phyloP scores from a whole-genome alignment of 495 filamentous ascomycete genomes.

The Aspergillus coremiiformis region DNA sequence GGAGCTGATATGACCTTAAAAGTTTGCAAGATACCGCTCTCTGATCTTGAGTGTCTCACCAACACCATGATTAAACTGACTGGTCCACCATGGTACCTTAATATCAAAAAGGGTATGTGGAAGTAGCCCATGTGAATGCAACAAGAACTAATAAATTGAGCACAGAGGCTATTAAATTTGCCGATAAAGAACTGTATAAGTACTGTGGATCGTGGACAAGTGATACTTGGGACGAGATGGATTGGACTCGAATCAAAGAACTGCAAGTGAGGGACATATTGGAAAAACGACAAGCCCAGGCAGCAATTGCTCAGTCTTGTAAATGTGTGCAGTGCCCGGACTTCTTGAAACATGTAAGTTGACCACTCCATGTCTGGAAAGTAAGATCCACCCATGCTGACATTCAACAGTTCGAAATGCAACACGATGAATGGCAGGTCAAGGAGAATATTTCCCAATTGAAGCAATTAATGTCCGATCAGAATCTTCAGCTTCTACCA shows the following conservation, averaged over 20 bases:
- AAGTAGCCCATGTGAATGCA: not conserved
- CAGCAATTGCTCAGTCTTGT: constrained; percentile 47
- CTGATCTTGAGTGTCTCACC: constrained; percentile 76
- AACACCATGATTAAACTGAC: constrained; percentile 57
- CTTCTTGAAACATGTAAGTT: constrained; percentile 78
- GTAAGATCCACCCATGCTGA: not conserved
- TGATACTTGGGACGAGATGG: constrained; percentile 76
- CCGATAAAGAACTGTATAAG: constrained; percentile 53
- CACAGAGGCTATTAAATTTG: constrained; percentile 38
- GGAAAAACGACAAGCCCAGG: constrained; percentile 56
- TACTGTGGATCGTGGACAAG: constrained; percentile 63
- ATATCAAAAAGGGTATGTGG: constrained; percentile 37
- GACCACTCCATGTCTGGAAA: not conserved
- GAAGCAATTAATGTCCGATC: constrained; percentile 83
- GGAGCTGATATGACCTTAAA: constrained; percentile 56
- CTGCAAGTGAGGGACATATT: constrained; percentile 67
- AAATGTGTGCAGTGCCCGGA: constrained; percentile 59
- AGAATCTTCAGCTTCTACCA: constrained; percentile 92
- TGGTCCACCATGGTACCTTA: constrained; percentile 38
- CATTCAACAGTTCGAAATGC: constrained; percentile 65
- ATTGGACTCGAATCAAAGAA: constrained; percentile 72
- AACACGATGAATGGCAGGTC: constrained; percentile 90
- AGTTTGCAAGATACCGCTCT: constrained; percentile 54
- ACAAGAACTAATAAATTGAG: constrained; percentile 4
- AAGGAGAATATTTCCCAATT: constrained; percentile 82